Percentiles rank a stretch among this genome's conserved stretches.
These are phyloP conservation scores for Zymoseptoria tritici DNA, from an alignment of 2,329 filamentous ascomycete species.

Conservation along the genomic window DNA sequence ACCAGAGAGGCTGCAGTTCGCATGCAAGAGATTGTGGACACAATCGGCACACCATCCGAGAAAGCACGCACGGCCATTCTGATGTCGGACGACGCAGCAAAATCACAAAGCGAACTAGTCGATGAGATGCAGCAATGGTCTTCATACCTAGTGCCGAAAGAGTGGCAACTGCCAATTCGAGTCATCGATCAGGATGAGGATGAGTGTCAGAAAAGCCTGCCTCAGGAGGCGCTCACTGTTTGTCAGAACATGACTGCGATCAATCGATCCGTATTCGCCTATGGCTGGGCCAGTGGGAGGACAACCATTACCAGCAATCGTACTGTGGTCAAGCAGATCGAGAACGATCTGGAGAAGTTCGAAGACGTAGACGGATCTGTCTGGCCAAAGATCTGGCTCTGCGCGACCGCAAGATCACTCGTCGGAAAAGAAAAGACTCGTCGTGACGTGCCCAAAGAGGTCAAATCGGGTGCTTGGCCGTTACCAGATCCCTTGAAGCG, in stretches of 20 bases:
- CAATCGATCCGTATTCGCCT: conserved; percentile 65
- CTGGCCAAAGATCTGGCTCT: conserved; percentile 58
- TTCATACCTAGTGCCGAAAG: conserved; percentile 45
- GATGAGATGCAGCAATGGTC: conserved; percentile 39
- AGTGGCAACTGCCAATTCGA: conserved; percentile 55
- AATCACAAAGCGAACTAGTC: conserved; percentile 25
- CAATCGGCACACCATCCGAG: conserved; percentile 56
- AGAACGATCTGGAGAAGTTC: conserved; percentile 49
- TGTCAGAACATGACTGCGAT: conserved; percentile 48
- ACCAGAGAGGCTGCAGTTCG: conserved; percentile 58
- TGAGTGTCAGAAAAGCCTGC: conserved; percentile 36
- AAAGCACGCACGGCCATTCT: conserved; percentile 53
- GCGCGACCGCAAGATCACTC: conserved; percentile 57
- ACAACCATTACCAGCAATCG: conserved; percentile 68
- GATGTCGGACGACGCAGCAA: conserved; percentile 41
- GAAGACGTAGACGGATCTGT: conserved; percentile 41
- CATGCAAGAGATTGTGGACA: conserved; percentile 59
- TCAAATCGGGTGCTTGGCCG: conserved; percentile 15
- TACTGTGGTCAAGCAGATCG: conserved; percentile 59
- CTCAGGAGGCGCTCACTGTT: conserved; percentile 38
- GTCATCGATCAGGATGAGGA: conserved; percentile 43
- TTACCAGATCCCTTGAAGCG: conserved; percentile 25
- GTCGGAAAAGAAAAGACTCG: conserved; percentile 64
- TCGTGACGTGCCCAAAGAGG: conserved; percentile 22
- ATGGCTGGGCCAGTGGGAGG: conserved; percentile 57